A percentile compares a stretch with the other conserved stretches of the same genome.
Conservation (phyloP, 2,329 filamentous ascomycete species). For the Colletotrichum filicis region DNA sequence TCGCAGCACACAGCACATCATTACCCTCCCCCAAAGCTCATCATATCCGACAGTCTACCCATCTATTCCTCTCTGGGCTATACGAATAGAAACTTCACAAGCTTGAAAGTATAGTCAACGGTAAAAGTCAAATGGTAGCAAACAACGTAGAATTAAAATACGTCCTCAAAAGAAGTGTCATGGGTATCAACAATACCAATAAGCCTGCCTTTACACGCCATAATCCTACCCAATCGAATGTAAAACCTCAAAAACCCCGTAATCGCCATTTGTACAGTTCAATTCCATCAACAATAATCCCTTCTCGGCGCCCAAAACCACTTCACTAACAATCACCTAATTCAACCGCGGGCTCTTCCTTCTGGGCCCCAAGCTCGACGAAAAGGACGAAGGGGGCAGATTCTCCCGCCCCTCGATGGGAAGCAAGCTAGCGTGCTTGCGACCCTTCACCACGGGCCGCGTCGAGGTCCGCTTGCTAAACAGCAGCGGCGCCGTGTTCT, state of each 20-base stretch:
- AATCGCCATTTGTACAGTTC: constrained; percentile 17
- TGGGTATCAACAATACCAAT: constrained; percentile 36
- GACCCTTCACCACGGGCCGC: constrained; percentile 45
- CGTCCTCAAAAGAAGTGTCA: constrained; percentile 18
- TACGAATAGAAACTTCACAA: not conserved
- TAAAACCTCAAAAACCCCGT: not conserved
- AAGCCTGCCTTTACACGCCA: constrained; percentile 27
- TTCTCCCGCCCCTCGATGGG: constrained; percentile 63
- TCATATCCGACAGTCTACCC: no score
- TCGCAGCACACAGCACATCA: not conserved
- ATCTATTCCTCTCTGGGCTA: no score
- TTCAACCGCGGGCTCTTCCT: constrained; percentile 67
- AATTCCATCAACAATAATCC: not conserved
- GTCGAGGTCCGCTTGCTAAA: constrained; percentile 54
- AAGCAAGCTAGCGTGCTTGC: constrained; percentile 46
- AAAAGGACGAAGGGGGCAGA: constrained; percentile 55
- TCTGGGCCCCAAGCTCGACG: constrained; percentile 55
- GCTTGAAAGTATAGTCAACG: not conserved
- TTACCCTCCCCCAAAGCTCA: not conserved
- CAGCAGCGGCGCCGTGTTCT: constrained; percentile 58
- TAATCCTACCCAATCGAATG: not conserved
- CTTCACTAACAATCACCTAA: constrained; percentile 29
- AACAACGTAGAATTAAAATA: not conserved
- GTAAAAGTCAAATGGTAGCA: not conserved
- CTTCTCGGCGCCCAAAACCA: not conserved